These are phyloP conservation scores for Metarhizium rileyi DNA, from an alignment of 2,329 filamentous ascomycete genomes.

Conservation along the genomic window DNA sequence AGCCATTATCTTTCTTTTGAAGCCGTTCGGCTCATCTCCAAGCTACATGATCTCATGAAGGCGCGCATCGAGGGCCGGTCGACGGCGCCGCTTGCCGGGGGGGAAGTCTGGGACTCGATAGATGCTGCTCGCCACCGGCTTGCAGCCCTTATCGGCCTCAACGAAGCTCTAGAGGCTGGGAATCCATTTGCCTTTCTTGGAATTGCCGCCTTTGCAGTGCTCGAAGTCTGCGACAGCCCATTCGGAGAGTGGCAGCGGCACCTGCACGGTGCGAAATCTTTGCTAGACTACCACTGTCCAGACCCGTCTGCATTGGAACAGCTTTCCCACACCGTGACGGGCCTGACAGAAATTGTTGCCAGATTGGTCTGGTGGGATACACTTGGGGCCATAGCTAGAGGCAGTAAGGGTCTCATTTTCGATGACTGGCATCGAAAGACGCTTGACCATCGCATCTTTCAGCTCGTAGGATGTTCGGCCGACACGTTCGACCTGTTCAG, in stretches of 20 bases:
- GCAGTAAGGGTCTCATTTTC: conserved; percentile 21
- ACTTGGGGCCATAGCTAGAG: conserved; percentile 18
- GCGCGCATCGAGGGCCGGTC: conserved; percentile 12
- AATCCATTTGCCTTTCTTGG: conserved; percentile 32
- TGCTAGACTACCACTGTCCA: conserved; percentile 30
- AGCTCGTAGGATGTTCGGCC: conserved; percentile 25
- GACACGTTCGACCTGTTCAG: conserved; percentile 29
- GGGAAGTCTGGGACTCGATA: conserved; percentile 8
- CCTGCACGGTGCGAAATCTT: conserved; percentile 27
- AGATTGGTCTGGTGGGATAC: conserved; percentile 32
- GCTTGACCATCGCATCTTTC: conserved; percentile 24
- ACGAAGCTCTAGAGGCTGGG: conserved; percentile 26
- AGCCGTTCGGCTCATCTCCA: conserved; percentile 15
- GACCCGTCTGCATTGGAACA: conserved; percentile 22
- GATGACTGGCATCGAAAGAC: conserved; percentile 30
- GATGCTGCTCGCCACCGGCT: conserved; percentile 17
- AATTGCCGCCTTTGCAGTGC: conserved; percentile 33
- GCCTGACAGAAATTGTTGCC: conserved; percentile 27
- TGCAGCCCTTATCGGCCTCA: conserved; percentile 26
- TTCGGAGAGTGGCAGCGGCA: conserved; percentile 30
- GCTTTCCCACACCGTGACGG: conserved; percentile 23
- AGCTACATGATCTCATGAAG: conserved; percentile 17
- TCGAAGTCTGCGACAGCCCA: conserved; percentile 31
- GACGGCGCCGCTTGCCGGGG: neutral
- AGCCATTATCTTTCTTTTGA: conserved; percentile 10